Conservation (phyloP, 1,284 basidiomycete species). For the Trichosporon asahii region DNA sequence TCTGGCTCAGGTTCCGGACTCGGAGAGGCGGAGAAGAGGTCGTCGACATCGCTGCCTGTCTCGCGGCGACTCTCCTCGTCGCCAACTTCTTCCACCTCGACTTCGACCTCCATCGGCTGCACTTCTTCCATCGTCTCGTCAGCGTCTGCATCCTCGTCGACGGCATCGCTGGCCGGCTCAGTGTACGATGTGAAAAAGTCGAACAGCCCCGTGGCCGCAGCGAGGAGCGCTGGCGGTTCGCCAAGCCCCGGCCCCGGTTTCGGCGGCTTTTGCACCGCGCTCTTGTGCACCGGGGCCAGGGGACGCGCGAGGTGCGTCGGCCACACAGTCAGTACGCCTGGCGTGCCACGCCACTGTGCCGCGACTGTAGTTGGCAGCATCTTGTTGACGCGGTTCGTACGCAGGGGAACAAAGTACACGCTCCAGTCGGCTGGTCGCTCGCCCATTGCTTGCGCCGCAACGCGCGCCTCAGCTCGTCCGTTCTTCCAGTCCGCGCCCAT, state of each 20-base stretch:
- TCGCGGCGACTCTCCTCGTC: conserved; percentile 25
- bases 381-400: conserved; percentile 6
- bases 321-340: conserved; percentile 44
- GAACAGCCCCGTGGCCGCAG: conserved; percentile 32
- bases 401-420: conserved; percentile 37
- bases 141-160: conserved; percentile 17
- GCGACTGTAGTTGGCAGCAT: conserved; percentile 18
- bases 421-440: conserved; percentile 29
- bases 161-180: conserved; percentile 27
- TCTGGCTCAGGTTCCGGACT: conserved; percentile 13
- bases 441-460: conserved; percentile 23
- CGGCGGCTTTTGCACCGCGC: not conserved
- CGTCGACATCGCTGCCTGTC: conserved; percentile 33
- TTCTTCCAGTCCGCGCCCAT: conserved; percentile 31
- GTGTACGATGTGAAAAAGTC: conserved; percentile 36
- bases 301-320: conserved; percentile 34
- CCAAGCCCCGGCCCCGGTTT: conserved; percentile 15
- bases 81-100: conserved; percentile 14
- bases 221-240: conserved; percentile 30
- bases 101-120: conserved; percentile 14
- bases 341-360: conserved; percentile 19
- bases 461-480: conserved; percentile 23
- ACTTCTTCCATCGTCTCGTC: conserved; percentile 2
- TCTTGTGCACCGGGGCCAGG: conserved; percentile 10
- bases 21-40: conserved; percentile 41